Evolutionary conservation across 139 green algal genomes (phyloP), one percentile per base, ranked within the genome.

Genomic region (Ulvella scutata): DNA sequence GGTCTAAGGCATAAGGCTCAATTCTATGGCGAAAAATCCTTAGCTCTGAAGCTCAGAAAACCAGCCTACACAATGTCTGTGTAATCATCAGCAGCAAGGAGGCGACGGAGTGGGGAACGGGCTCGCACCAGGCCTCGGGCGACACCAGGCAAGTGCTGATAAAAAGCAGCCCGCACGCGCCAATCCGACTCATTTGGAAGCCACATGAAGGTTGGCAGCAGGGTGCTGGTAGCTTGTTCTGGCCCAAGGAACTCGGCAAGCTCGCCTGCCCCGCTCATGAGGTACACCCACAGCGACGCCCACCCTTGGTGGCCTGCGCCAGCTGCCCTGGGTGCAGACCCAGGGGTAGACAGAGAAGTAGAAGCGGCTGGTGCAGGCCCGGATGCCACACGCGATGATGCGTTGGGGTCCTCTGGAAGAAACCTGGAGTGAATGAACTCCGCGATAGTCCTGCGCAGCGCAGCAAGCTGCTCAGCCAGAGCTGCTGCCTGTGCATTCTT

Each of bases 111-210:
- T 67, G 51, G 51, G 9, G 9, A 34, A 6, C 0, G 51, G 10
- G 9, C 9, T 34, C 51, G 51, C 51, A 67, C 51, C 51, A 67
- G 61, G 39, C 44, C 72, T 36, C 72, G 29, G 21, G 72, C 79
- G 38, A 88, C 39, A 3, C 38, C 72, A 6, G 59, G 40, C 31
- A 87, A 72, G 59, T 85, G 59, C 0, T 51, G 23, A 76, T 92
- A 95, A 77, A 95, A 92, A 35, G 80, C 82, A 7, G 78, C 82
- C 4, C 91, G 82, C 78, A 97, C 77, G 44, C 86, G 83, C 86
- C 88, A 92, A 44, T 93, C 85, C 3, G 78, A 77, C 37, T 91
- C 86, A 79, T 99, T 99, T 61, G 98, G 84, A 75, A 97, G 95
- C 1, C 94, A 97, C 74, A 97, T 94, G 43, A 98, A 84, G 3